These are phyloP conservation scores for Aspergillus bertholletiae DNA, from an alignment of 495 filamentous ascomycete species.

Conservation along the genomic window DNA sequence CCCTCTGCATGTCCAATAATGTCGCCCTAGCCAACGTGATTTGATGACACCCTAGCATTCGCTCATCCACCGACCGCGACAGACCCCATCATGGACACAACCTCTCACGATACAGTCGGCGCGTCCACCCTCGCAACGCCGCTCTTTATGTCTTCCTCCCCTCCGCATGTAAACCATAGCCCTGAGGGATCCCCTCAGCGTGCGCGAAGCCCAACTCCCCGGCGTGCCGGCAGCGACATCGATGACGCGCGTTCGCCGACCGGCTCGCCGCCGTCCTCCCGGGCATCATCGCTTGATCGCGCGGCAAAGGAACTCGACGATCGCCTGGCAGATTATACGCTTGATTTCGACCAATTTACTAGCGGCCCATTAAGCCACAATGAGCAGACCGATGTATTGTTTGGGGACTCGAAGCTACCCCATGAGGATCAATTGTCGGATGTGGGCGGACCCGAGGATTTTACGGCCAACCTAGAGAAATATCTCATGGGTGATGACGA, in stretches of 20 bases:
- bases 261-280: conserved; percentile 16
- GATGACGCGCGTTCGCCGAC: conserved; percentile 16
- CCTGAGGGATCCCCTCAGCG: conserved; percentile 20
- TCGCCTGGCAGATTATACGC: conserved; percentile 41
- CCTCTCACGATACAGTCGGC: conserved; percentile 45
- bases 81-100: conserved; percentile 33
- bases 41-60: background rate
- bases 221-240: conserved; percentile 6
- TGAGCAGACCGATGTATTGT: conserved; percentile 24
- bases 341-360: conserved; percentile 46
- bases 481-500: conserved; percentile 43
- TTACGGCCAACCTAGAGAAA: conserved; percentile 47
- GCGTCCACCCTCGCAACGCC: conserved; percentile 41
- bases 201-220: conserved; percentile 24
- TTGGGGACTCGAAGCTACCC: conserved; percentile 26
- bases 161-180: conserved; percentile 19
- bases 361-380: conserved; percentile 35
- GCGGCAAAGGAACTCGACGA: conserved; percentile 36
- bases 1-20: background rate
- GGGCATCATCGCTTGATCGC: conserved; percentile 23
- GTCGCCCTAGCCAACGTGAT: background rate
- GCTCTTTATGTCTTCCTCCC: conserved; percentile 37
- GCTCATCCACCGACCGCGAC: background rate
- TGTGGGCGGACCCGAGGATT: conserved; percentile 51
- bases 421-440: conserved; percentile 38